Evolutionary conservation across 2,329 filamentous ascomycete species (phyloP), one percentile per base, ranked within the genome.

Genomic region (Colletotrichum trifolii): DNA sequence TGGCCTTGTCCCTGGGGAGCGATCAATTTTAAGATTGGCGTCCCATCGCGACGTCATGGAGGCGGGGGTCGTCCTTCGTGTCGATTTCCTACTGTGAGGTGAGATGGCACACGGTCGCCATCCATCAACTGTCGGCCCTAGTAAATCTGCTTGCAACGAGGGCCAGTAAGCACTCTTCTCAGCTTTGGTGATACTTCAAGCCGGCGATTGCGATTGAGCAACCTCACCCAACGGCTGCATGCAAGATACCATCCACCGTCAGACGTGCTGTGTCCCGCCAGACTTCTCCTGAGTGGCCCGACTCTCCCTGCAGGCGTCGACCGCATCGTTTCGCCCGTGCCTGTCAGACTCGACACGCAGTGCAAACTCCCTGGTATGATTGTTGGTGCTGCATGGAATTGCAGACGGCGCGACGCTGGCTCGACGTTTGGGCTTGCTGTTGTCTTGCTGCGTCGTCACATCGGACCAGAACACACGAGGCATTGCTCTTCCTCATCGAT

Each of bases 31-130:
- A 65, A 65, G 63, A 62, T 57, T 66, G 58, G 58, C 52, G 63
- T 66, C 48, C 63, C 52, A 62, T 63, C 40, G 15, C 58, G 53
- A 57, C 63, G 63, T 66, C 63, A 66, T 66, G 49, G 52, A 33
- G 52, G 46, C 46, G 33, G 40, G 62, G 52, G 56, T 48, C 40
- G 39, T 47, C 38, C 34, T 33, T 55, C 58, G 42, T 42, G 25
- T 61, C 47, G 46, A 53, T 33, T 33, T 46, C 25, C 48, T 40
- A 56, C 25, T 25, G 25, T 25, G 25, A 25, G 52, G 33, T 49
- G 52, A 49, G 45, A 35, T 38, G 42, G 49, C 45, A 56, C 50
- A 54, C 35, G 60, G 40, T 65, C 52, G 58, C 56, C 62, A 56
- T 56, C 58, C 46, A 46, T 56, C 52, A 56, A 25, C n/a, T 42